phyloP scores from a whole-genome alignment of 2,329 filamentous ascomycete genomes.

The Diaporthe ampelina region DNA sequence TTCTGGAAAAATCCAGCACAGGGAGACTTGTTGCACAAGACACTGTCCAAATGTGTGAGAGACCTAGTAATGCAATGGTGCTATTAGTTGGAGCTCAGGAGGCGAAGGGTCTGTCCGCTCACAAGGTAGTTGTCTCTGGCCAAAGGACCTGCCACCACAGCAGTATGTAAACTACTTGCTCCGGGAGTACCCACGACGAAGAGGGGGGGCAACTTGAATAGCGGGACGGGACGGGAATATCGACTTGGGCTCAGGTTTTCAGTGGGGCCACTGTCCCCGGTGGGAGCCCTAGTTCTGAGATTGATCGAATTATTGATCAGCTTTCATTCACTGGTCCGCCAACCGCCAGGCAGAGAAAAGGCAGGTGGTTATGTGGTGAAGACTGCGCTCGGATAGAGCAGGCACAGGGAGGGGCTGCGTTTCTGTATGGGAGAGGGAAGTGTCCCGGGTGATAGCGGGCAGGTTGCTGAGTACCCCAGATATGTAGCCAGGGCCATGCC shows the following conservation, averaged over 20 bases:
- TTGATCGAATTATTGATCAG: conserved; percentile 25
- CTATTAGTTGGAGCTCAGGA: conserved; percentile 13
- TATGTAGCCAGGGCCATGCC: conserved; percentile 17
- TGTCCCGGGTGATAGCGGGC: conserved; percentile 24
- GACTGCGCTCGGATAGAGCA: conserved; percentile 24
- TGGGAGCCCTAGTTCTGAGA: conserved; percentile 33
- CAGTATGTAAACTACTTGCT: conserved; percentile 26
- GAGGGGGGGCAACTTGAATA: conserved; percentile 32
- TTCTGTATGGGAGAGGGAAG: conserved; percentile 19
- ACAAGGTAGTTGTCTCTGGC: conserved; percentile 11
- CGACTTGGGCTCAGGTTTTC: conserved; percentile 28
- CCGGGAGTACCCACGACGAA: conserved; percentile 22
- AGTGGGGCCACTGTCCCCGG: conserved; percentile 38
- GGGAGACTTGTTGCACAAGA: not conserved
- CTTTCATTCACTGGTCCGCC: conserved; percentile 11
- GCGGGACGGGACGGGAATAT: conserved; percentile 33
- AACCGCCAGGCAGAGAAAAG: conserved; percentile 7
- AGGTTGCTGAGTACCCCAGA: conserved; percentile 24
- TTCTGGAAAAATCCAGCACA: not conserved
- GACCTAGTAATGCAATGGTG: not conserved
- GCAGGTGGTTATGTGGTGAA: conserved; percentile 25
- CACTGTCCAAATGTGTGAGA: conserved; percentile 1
- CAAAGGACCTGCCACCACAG: not conserved
- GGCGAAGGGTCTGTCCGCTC: conserved; percentile 13
- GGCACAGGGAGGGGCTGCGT: conserved; percentile 26